phyloP scores from a whole-genome alignment of 371 early-diverging fungal species.

The Mortierella sp. region DNA sequence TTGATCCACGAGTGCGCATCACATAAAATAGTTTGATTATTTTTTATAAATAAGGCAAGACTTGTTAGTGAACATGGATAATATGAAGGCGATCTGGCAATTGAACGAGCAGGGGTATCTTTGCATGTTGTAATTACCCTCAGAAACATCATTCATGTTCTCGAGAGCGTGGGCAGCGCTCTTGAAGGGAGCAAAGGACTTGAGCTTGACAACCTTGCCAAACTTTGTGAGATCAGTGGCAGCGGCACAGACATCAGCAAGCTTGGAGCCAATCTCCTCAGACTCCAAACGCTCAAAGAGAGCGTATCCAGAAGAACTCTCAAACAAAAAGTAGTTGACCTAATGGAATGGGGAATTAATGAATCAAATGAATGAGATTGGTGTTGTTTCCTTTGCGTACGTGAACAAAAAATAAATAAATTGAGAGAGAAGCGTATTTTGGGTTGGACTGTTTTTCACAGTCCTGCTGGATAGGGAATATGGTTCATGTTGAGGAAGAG shows the following conservation, averaged over 20 bases:
- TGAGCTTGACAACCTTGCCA: constrained; percentile 91
- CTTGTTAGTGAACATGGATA: not conserved
- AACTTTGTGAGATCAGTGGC: constrained; percentile 92
- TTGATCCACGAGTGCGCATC: not conserved
- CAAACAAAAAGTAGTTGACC: constrained; percentile 86
- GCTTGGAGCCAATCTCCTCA: constrained; percentile 96
- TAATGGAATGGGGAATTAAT: constrained; percentile 9
- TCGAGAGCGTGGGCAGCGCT: constrained; percentile 97
- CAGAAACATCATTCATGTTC: constrained; percentile 97
- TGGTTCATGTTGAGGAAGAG: not conserved
- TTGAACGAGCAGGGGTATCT: not conserved
- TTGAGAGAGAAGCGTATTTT: too few species aligned
- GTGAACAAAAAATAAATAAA: not conserved
- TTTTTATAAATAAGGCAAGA: not conserved
- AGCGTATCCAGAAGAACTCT: constrained; percentile 97
- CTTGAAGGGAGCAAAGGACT: constrained; percentile 97
- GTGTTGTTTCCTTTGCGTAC: too few species aligned
- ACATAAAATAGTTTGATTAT: not conserved
- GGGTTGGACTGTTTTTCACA: not conserved
- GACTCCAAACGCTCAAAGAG: constrained; percentile 94
- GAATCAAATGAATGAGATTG: not conserved
- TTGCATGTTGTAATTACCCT: constrained; percentile 71
- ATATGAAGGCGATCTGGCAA: not conserved
- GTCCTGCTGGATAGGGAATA: too few species aligned
- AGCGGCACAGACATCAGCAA: constrained; percentile 88